Percentiles rank a stretch among this genome's conserved stretches.
Evolutionary conservation across 805 yeast species (phyloP).

Genomic region (Wickerhamiella kazuoi): DNA sequence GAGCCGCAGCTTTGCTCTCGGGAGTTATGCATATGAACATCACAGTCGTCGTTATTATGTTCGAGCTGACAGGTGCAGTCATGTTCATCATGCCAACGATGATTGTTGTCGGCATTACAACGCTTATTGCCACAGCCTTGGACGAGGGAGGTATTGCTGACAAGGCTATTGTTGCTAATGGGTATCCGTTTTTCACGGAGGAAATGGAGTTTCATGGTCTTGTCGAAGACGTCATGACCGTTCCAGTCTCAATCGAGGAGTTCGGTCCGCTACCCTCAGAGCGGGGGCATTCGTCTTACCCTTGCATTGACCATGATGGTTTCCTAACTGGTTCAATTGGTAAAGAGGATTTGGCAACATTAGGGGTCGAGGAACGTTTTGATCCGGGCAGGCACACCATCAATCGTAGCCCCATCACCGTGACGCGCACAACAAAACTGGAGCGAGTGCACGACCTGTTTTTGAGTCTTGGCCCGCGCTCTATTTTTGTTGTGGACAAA

Average conservation of each 20-base stretch:
- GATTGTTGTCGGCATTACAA: conserved; percentile 86
- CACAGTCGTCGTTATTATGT: conserved; percentile 88
- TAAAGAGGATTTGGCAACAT: conserved; percentile 14
- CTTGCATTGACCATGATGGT: conserved; percentile 20
- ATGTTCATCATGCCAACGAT: conserved; percentile 84
- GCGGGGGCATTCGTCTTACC: conserved; percentile 20
- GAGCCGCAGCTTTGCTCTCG: conserved; percentile 88
- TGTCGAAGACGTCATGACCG: conserved; percentile 48
- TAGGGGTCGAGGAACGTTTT: conserved; percentile 1
- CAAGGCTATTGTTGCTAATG: conserved; percentile 78
- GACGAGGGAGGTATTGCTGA: conserved; percentile 89
- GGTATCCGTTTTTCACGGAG: conserved; percentile 67
- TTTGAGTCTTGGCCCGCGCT: conserved; percentile 61
- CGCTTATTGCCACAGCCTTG: conserved; percentile 54
- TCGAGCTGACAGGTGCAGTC: conserved; percentile 90
- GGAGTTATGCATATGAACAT: conserved; percentile 89
- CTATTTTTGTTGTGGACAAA: conserved; percentile 44
- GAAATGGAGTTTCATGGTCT: conserved; percentile 38
- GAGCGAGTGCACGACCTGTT: conserved; percentile 52
- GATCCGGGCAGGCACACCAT: conserved; percentile 6
- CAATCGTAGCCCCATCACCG: conserved; percentile 40
- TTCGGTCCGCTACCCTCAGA: conserved; percentile 11
- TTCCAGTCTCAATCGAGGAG: conserved; percentile 12
- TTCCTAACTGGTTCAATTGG: conserved; percentile 21
- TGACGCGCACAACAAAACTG: conserved; percentile 35